Base-by-base conservation (phyloP, 2,329 filamentous ascomycete species). In the Colletotrichum gloeosporioides region DNA sequence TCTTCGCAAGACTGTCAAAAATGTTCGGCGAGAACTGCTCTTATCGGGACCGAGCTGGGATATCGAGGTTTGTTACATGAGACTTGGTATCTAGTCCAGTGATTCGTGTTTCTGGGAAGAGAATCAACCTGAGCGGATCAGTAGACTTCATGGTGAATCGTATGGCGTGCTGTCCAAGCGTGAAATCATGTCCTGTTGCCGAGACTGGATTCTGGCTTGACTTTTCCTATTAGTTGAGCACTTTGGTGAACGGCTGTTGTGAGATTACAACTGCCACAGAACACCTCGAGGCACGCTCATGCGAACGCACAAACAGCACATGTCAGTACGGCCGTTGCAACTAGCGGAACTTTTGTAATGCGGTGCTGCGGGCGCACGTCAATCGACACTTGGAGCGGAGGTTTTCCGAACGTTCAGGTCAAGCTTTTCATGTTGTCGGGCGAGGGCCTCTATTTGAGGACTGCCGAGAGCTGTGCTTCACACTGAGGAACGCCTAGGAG, bases 361-460 rank as follows among this genome's bases (percentile, higher is more conserved):
- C 69, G 8, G 8, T 25, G 31, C 49, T 18, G 63, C 62, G 39
- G 64, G 69, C 69, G 53, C 32, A 73, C 16, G 25, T 16, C 29
- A 16, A 61, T n/a, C 9, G 15, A 10, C 44, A 53, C 44, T n/a
- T 29, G 16, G 49, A 53, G 22, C 62, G 69, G 63, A 57, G 18
- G 15, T 27, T 32, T 39, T 32, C 64, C 57, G 36, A n/a, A 25
- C 6, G 2, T 44, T 32, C 4, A 27, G 34, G 27, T 18, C 12
- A 25, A 25, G 6, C 18, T 4, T 4, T 16, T 31, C 8, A 25
- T 22, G 1, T n/a, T 34, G 39, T 71, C 53, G 63, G 63, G 32
- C 36, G 25, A 36, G 15, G 36, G 7, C 18, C 12, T 27, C 44
- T 73, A 34, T 57, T 75, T 55, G 29, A 34, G 25, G 66, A 64